A percentile compares a stretch with the other conserved stretches of the same genome.
Conservation (phyloP, 108 stramenopile species). For the Nannochloropsis gaditana region DNA sequence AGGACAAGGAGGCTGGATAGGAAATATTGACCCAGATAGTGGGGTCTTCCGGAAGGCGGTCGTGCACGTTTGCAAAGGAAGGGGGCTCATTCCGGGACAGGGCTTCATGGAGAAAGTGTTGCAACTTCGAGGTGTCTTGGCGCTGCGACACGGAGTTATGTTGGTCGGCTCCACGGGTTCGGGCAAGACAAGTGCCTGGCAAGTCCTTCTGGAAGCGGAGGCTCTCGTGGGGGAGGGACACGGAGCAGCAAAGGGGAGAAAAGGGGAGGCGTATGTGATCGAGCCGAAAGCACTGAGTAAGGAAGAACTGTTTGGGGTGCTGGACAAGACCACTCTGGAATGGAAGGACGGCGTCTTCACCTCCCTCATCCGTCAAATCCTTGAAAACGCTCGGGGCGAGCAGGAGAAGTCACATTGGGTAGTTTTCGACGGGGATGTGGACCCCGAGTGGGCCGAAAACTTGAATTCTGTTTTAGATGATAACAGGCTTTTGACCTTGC, state of each 20-base stretch:
- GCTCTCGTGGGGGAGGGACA: slow-evolving; percentile 64
- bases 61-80: slow-evolving; percentile 60
- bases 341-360: slow-evolving; percentile 99
- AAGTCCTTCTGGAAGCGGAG: slow-evolving; percentile 67
- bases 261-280: slow-evolving; percentile 83
- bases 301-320: slow-evolving; percentile 77
- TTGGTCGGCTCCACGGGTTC: slow-evolving; percentile 81
- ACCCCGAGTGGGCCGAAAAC: slow-evolving; percentile 81
- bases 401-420: slow-evolving; percentile 83
- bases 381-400: slow-evolving; percentile 89
- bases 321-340: slow-evolving; percentile 95
- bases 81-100: slow-evolving; percentile 60
- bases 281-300: slow-evolving; percentile 94
- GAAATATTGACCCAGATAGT: not conserved
- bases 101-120: slow-evolving; percentile 86
- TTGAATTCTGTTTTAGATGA: slow-evolving; percentile 83
- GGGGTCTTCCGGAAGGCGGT: slow-evolving; percentile 59
- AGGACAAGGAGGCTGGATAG: not conserved
- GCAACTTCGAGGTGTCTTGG: slow-evolving; percentile 80
- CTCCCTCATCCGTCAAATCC: slow-evolving; percentile 56
- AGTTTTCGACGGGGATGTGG: slow-evolving; percentile 94
- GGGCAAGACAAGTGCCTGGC: slow-evolving; percentile 71
- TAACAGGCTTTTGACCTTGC: slow-evolving; percentile 90
- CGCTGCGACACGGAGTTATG: slow-evolving; percentile 93
- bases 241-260: slow-evolving; percentile 56